Evolutionary conservation across 345 rosid species (phyloP).

Genomic region (Bruguiera parviflora): DNA sequence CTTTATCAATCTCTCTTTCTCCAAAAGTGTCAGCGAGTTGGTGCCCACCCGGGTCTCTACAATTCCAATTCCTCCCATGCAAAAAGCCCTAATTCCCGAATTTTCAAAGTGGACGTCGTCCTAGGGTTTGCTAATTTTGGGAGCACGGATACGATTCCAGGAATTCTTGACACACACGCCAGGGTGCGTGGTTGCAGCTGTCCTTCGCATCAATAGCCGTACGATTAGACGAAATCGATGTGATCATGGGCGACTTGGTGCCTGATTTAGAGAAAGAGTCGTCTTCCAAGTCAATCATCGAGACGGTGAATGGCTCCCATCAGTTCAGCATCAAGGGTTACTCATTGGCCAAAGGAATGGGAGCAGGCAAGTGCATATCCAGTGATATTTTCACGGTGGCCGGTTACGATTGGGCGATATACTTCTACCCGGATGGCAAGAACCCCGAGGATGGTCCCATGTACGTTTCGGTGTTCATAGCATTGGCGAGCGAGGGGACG

Average conservation of each 20-base stretch:
- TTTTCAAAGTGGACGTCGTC: neutral
- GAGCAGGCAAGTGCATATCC: conserved; percentile 65
- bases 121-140: conserved; percentile 4
- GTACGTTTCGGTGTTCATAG: conserved; percentile 86
- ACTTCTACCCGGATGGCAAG: conserved; percentile 93
- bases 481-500: conserved; percentile 80
- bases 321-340: conserved; percentile 71
- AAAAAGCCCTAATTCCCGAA: neutral
- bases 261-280: conserved; percentile 39
- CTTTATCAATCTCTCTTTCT: neutral
- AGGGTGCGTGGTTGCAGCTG: no score
- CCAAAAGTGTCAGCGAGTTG: neutral
- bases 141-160: neutral
- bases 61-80: neutral
- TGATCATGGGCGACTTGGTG: conserved; percentile 43
- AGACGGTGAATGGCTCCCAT: conserved; percentile 86
- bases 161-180: neutral
- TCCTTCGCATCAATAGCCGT: no score
- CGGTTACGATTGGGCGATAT: conserved; percentile 91
- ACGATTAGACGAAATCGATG: conserved; percentile 18
- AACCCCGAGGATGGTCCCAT: conserved; percentile 62
- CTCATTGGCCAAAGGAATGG: conserved; percentile 81
- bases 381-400: conserved; percentile 84
- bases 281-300: conserved; percentile 54
- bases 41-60: neutral